Evolutionary conservation across 2,329 filamentous ascomycete species (phyloP).

Genomic region (Diaporthe eres): DNA sequence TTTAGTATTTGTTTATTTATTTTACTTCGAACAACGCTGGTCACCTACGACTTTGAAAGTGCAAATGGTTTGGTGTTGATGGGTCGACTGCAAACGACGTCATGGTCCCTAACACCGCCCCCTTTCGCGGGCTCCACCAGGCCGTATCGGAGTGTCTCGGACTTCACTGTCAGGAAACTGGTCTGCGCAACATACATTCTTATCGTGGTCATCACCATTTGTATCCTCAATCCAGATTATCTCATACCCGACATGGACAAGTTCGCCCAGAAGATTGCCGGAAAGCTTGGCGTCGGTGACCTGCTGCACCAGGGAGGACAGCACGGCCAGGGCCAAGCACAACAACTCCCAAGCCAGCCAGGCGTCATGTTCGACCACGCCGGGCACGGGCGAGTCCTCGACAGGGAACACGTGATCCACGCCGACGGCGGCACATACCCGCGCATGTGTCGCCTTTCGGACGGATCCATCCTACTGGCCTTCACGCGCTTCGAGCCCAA

Average conservation of each 20-base stretch:
- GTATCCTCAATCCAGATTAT: not conserved
- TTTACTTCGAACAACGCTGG: not conserved
- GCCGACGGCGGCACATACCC: slow-evolving; percentile 60
- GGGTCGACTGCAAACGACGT: slow-evolving; percentile 27
- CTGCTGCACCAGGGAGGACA: slow-evolving; percentile 10
- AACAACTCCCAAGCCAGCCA: not conserved
- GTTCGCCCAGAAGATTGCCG: slow-evolving; percentile 29
- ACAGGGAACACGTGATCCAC: slow-evolving; percentile 49
- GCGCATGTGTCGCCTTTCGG: slow-evolving; percentile 58
- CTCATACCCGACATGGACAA: slow-evolving; percentile 16
- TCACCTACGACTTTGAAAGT: slow-evolving; percentile 10
- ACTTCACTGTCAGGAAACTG: slow-evolving; percentile 25
- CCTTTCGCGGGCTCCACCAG: slow-evolving; percentile 20
- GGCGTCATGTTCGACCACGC: slow-evolving; percentile 11
- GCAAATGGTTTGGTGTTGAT: slow-evolving; percentile 15
- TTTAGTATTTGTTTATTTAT: too few relatives aligned
- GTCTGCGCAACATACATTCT: slow-evolving; percentile 28
- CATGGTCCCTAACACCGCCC: slow-evolving; percentile 25
- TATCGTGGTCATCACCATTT: slow-evolving; percentile 19
- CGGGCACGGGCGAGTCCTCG: slow-evolving; percentile 25
- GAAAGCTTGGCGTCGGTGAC: slow-evolving; percentile 25
- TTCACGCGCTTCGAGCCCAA: slow-evolving; percentile 56
- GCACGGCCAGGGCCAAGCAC: slow-evolving; percentile 3
- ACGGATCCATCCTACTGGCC: slow-evolving; percentile 61
- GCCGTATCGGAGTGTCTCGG: slow-evolving; percentile 23